These are phyloP conservation scores for Parasitella parasitica DNA, from an alignment of 371 early-diverging fungal species.

Conservation along the genomic window DNA sequence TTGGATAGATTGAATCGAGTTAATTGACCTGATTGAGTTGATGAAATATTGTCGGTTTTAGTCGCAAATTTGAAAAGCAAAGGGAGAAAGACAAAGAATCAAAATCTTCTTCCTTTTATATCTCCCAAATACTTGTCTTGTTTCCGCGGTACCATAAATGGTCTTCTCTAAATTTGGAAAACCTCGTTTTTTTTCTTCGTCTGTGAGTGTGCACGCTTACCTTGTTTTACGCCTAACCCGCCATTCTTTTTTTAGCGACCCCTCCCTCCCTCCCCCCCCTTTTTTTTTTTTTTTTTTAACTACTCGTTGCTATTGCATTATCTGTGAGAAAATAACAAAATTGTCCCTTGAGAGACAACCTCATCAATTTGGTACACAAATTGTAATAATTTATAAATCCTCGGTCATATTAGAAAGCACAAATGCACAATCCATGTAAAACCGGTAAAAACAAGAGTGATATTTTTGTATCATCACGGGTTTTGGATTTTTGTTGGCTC, in stretches of 20 bases:
- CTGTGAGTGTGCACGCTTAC: background rate
- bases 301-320: too few species aligned
- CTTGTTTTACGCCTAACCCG: background rate
- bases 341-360: background rate
- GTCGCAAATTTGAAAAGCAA: background rate
- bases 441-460: slow-evolving; percentile 1
- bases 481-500: background rate
- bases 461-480: background rate
- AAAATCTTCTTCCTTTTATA: slow-evolving; percentile 2
- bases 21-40: background rate
- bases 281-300: background rate
- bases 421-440: background rate
- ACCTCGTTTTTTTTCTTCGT: slow-evolving; percentile 14
- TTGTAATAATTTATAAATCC: background rate
- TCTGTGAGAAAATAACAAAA: background rate
- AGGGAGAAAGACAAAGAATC: background rate
- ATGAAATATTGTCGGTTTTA: background rate
- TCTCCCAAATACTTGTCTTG: background rate
- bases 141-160: slow-evolving; percentile 12
- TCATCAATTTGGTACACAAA: background rate
- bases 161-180: slow-evolving; percentile 4
- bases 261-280: background rate
- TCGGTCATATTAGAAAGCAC: background rate
- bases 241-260: background rate
- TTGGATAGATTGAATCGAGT: background rate